phyloP scores from a whole-genome alignment of 768 basidiomycete species.

The Russula lepida region DNA sequence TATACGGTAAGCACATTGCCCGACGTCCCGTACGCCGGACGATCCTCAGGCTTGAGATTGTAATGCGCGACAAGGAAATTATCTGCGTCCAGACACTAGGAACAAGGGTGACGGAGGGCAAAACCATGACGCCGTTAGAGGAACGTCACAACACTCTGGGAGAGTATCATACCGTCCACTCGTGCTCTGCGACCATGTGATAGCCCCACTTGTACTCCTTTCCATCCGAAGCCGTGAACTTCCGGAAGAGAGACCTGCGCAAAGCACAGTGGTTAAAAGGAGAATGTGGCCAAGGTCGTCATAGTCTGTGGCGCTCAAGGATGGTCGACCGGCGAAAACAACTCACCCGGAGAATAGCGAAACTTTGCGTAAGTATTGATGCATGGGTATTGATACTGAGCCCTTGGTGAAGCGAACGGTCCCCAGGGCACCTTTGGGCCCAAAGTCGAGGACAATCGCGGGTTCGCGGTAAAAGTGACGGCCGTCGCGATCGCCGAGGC shows the following conservation, averaged over 20 bases:
- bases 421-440: slow-evolving; percentile 48
- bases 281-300: background rate
- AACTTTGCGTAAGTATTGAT: slow-evolving; percentile 53
- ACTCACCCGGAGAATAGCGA: slow-evolving; percentile 60
- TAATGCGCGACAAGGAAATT: slow-evolving; percentile 57
- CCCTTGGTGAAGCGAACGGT: slow-evolving; percentile 45
- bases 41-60: slow-evolving; percentile 46
- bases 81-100: slow-evolving; percentile 47
- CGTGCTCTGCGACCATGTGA: slow-evolving; percentile 46
- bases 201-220: slow-evolving; percentile 64
- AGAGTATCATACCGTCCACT: slow-evolving; percentile 57
- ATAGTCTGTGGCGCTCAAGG: background rate
- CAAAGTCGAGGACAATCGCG: slow-evolving; percentile 52
- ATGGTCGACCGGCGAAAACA: background rate
- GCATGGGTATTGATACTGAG: slow-evolving; percentile 46
- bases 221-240: slow-evolving; percentile 62
- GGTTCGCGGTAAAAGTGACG: slow-evolving; percentile 47
- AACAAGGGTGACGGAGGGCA: background rate
- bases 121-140: background rate
- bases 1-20: slow-evolving; percentile 56
- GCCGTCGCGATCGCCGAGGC: slow-evolving; percentile 41
- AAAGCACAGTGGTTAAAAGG: background rate
- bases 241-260: slow-evolving; percentile 54
- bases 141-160: slow-evolving; percentile 5
- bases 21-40: slow-evolving; percentile 50